Evolutionary conservation across 257 asterid genomes (phyloP), one percentile per base, ranked within the genome.

Genomic region (Anisodus tanguticus): DNA sequence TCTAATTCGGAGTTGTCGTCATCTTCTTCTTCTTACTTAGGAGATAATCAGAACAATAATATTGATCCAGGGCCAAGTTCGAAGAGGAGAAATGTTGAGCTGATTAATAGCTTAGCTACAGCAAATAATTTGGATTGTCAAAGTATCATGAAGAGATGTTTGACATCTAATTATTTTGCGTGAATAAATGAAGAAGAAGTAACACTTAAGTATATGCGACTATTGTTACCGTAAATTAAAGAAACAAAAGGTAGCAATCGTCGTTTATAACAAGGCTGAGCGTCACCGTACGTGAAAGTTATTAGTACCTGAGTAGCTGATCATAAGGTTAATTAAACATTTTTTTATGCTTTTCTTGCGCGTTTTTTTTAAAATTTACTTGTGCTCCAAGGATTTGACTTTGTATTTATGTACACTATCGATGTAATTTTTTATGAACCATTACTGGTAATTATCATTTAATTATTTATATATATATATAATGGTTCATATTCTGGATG

Each of bases 101-200:
- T 49, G 12, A 74, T 74, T 19, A 74, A 74, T 3, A 74, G 45
- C 81, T 22, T 74, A 49, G 80, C 80, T 74, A 74, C 59, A 5
- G 60, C 39, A 0, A 69, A 69, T 5, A 74, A 49, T 19, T 22
- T 74, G 3, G 80, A 19, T 11, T 1, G 60, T 11, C 80, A 49
- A 49, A 74, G 5, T 47, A 47, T 74, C 54, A 22, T 19, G 60
- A 19, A 74, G 60, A 74, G 43, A 49, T 49, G 43, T 49, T 74
- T 74, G 9, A 5, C 7, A 6, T 47, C 43, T 49, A 49, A 22
- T 49, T 19, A 4, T 49, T 74, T 47, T 19, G 15, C 70, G 3
- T 26, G 37, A 62, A 55, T 59, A 26, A 16, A 59, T 6, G 3
- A 54, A 60, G 35, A 60, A 60, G 26, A n/a, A 6, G 11, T 60